Base-by-base conservation (phyloP, 2,329 filamentous ascomycete species). In the Purpureocillium lavendulum region DNA sequence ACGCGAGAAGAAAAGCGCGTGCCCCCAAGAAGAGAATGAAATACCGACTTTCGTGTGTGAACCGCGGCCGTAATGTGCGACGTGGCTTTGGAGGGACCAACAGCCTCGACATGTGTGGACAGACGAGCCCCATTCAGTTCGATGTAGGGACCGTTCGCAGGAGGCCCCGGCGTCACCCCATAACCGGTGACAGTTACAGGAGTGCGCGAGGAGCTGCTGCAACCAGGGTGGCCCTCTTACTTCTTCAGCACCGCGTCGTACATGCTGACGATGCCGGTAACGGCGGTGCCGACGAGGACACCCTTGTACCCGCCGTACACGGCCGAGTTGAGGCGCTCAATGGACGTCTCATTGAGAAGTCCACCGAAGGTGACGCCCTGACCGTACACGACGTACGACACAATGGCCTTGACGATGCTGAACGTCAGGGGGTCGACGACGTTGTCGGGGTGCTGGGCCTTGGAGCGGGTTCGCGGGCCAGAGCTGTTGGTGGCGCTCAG, bases 381-480 rank as follows among this genome's bases (percentile, higher is more conserved):
- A 9, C 73, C 77, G 57, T 89, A 95, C 14, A 95, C 80, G 28
- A 90, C 73, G 60, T 84, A 95, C 7, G 85, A 80, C 43, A 89
- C 62, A 40, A 97, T 59, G 0, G 84, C 89, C 69, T 95, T 95
- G 51, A 78, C 78, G 41, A 97, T 80, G 66, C 89, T 94, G 66
- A 94, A 98, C 16, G 82, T 84, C 56, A 97, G 67, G 4, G 89
- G 89, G 58, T 98, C 92, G 47, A 90, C 79, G 6, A 71, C 66
- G 47, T 82, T 80, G 47, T 77, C 73, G 30, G 64, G 58, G 16
- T 45, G 42, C 34, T 58, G 53, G 39, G 58, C 49, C 31, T 57
- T 57, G 38, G 56, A 56, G 55, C 69, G 70, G 48, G 67, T 69
- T 47, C 67, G 65, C 33, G 51, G 57, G 43, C 49, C 57, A 52